Conservation (phyloP, 371 early-diverging fungal species). For the Batkoa obscura region DNA sequence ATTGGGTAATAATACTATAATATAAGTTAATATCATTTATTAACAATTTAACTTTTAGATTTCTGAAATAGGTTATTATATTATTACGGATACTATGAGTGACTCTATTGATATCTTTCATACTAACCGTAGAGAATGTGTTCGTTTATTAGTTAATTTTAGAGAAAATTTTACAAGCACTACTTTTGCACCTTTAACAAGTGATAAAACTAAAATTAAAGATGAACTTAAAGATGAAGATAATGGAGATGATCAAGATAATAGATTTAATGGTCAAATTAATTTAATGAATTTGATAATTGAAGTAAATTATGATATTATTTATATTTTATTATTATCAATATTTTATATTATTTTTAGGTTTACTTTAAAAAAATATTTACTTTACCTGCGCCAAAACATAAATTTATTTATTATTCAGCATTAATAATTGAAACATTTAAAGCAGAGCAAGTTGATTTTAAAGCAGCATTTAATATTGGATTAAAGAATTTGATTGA, state of each 20-base stretch:
- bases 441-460: no score
- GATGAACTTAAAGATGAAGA: slow-evolving; percentile 8
- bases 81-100: slow-evolving; percentile 35
- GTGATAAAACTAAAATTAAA: slow-evolving; percentile 5
- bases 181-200: slow-evolving; percentile 12
- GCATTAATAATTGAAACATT: no score
- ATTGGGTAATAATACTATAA: slow-evolving; percentile 7
- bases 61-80: slow-evolving; percentile 21
- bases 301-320: slow-evolving; percentile 30
- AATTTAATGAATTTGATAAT: slow-evolving; percentile 6
- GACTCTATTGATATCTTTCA: slow-evolving; percentile 64
- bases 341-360: neutral
- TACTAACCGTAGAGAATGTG: slow-evolving; percentile 62
- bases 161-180: slow-evolving; percentile 30
- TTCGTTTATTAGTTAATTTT: slow-evolving; percentile 39
- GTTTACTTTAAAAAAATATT: slow-evolving; percentile 20
- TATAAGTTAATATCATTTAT: slow-evolving; percentile 9
- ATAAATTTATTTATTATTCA: no score
- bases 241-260: slow-evolving; percentile 11
- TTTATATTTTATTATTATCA: neutral
- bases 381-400: slow-evolving; percentile 9
- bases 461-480: no score
- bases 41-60: slow-evolving; percentile 17
- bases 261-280: slow-evolving; percentile 5
- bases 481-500: slow-evolving; percentile 20